A percentile compares a stretch with the other conserved stretches of the same genome.
phyloP scores from a whole-genome alignment of 495 filamentous ascomycete genomes.

The Hypoxylon intermedium region DNA sequence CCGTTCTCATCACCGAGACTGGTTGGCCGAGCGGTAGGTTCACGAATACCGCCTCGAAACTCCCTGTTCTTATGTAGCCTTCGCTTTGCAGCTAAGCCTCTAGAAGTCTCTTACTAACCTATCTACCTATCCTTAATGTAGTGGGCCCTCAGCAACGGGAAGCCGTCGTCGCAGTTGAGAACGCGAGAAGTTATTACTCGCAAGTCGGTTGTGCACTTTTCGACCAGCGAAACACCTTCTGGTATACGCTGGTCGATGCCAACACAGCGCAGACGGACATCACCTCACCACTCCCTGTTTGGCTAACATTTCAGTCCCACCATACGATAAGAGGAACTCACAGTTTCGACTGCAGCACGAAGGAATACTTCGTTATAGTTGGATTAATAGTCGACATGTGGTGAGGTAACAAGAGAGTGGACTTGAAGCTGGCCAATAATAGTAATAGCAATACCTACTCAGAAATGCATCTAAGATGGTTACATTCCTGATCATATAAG shows the following conservation, averaged over 20 bases:
- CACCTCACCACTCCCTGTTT: no score
- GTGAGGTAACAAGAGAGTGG: no score
- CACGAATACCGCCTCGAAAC: no score
- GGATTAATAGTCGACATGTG: no score
- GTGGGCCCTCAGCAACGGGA: constrained; percentile 60
- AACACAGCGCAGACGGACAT: constrained; percentile 42
- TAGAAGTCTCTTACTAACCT: background rate
- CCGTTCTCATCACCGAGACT: constrained; percentile 81
- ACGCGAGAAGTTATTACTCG: constrained; percentile 76
- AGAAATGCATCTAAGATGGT: no score
- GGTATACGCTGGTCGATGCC: constrained; percentile 71
- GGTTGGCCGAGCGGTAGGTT: constrained; percentile 74
- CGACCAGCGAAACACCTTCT: constrained; percentile 69
- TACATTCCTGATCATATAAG: no score
- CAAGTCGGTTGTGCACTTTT: constrained; percentile 71
- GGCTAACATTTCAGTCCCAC: no score
- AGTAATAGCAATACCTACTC: no score
- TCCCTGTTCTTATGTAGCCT: background rate
- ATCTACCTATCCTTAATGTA: background rate
- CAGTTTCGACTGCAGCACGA: no score
- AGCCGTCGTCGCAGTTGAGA: constrained; percentile 64
- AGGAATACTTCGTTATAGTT: no score
- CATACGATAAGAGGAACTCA: no score
- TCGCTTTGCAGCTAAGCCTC: background rate
- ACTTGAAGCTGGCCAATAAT: no score